Evolutionary conservation across 768 basidiomycete species (phyloP), one percentile per base, ranked within the genome.

Genomic region (Suillus lakei): DNA sequence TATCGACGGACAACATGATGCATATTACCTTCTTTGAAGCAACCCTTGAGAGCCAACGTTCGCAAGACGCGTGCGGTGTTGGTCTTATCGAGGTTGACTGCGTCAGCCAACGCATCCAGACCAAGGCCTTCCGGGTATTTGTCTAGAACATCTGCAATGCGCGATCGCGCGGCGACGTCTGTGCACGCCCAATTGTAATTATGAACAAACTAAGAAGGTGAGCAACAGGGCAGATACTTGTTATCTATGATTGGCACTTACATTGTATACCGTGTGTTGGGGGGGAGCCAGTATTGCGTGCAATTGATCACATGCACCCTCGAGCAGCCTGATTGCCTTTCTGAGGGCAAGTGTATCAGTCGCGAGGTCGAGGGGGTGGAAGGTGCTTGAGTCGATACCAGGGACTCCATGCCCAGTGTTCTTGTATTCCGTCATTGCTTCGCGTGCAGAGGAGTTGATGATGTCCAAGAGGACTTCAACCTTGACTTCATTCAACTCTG

Each of bases 1-100:
- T 23, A 7, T 30, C 21, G 28, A 39, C 10, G 9, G 30, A 32
- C 4, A 62, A 18, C 41, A 15, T 39, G 38, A 23, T n/a, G 1
- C 10, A 32, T 50, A 50, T 50, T 41, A 68, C 77, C 72, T 72
- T 78, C 78, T 2, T 46, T 69, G 62, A 78, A 78, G 53, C 70
- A 75, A 26, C 76, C 76, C 30, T 71, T 72, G 28, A 71, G 68
- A 0, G 77, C 73, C 26, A 78, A 76, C 2, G 69, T 62, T 32
- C 78, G 73, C n/a, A 78, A 67, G n/a, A 78, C 54, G 1, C 73
- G 74, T 51, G 67, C 46, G 12, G 78, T 74, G 41, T 78, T 78
- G 2, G 68, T 69, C 48, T 66, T 68, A 43, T 76, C 72, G 34
- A 77, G 36, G 12, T 56, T 65, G 21, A 76, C 69, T 48, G 66